phyloP scores from a whole-genome alignment of 257 asterid genomes.

The Penstemon eatonii region DNA sequence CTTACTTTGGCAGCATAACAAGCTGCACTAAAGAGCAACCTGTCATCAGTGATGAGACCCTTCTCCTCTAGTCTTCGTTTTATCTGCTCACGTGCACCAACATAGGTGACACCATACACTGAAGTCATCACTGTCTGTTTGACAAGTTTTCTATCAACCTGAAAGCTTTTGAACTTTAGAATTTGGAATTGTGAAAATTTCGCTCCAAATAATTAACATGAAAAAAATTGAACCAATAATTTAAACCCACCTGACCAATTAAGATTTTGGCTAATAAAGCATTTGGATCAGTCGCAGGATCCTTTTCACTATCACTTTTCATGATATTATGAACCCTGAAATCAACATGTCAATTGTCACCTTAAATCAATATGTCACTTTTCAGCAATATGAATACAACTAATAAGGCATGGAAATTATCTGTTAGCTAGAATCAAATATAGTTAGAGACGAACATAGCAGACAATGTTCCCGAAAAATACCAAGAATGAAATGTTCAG shows the following conservation, averaged over 20 bases:
- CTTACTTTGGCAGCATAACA: constrained; percentile 95
- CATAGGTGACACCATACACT: constrained; percentile 93
- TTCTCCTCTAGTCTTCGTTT: constrained; percentile 86
- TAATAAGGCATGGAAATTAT: too few relatives aligned
- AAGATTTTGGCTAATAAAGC: constrained; percentile 78
- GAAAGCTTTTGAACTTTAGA: constrained; percentile 36
- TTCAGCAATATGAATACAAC: too few relatives aligned
- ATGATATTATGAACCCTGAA: constrained; percentile 79
- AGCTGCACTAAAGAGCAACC: constrained; percentile 69
- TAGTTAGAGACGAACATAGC: constrained; percentile 2
- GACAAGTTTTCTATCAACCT: constrained; percentile 93
- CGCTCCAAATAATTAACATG: constrained; percentile 3
- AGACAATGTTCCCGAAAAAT: background rate
- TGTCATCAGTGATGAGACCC: constrained; percentile 79
- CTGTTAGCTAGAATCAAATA: background rate
- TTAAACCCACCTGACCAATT: constrained; percentile 66
- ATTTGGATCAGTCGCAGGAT: constrained; percentile 65
- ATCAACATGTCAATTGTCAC: background rate
- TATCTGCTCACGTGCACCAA: constrained; percentile 97
- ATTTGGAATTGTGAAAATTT: constrained; percentile 29
- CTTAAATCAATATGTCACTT: too few relatives aligned
- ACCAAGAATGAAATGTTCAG: background rate
- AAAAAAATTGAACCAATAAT: constrained; percentile 3
- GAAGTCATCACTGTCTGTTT: constrained; percentile 99
- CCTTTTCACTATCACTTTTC: constrained; percentile 74